These are phyloP conservation scores for Polyporus tsugae DNA, from an alignment of 1,284 basidiomycete genomes.

Conservation along the genomic window DNA sequence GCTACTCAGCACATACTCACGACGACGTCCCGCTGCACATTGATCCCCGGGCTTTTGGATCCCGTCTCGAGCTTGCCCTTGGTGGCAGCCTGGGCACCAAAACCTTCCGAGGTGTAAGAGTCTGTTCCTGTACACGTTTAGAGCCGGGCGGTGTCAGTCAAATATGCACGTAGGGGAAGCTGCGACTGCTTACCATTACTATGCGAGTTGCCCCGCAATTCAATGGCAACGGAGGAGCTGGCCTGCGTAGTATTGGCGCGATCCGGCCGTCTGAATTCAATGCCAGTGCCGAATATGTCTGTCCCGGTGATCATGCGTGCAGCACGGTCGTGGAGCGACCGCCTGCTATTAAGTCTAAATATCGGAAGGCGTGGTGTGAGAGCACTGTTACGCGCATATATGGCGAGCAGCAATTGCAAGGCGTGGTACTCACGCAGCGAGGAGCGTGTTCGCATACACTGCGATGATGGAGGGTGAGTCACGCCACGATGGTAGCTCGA, in stretches of 20 bases:
- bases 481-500: too few relatives aligned
- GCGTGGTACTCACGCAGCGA: neutral
- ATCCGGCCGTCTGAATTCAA: neutral
- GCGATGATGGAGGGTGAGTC: neutral
- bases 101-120: neutral
- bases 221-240: neutral
- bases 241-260: neutral
- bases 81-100: neutral
- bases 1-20: neutral
- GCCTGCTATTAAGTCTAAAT: neutral
- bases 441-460: conserved; percentile 4
- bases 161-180: neutral
- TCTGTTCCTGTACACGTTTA: neutral
- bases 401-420: too few relatives aligned
- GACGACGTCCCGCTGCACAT: neutral
- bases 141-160: neutral
- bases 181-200: neutral
- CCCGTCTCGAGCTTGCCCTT: neutral
- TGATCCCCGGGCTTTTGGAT: neutral
- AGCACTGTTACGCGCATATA: neutral
- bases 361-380: neutral
- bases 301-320: neutral
- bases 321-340: conserved; percentile 1
- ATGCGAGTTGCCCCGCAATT: neutral
- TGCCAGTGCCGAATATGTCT: neutral